Percentiles rank a stretch among this genome's conserved stretches.
These are phyloP conservation scores for Akanthomyces muscarius DNA, from an alignment of 2,329 filamentous ascomycete genomes.

Conservation along the genomic window DNA sequence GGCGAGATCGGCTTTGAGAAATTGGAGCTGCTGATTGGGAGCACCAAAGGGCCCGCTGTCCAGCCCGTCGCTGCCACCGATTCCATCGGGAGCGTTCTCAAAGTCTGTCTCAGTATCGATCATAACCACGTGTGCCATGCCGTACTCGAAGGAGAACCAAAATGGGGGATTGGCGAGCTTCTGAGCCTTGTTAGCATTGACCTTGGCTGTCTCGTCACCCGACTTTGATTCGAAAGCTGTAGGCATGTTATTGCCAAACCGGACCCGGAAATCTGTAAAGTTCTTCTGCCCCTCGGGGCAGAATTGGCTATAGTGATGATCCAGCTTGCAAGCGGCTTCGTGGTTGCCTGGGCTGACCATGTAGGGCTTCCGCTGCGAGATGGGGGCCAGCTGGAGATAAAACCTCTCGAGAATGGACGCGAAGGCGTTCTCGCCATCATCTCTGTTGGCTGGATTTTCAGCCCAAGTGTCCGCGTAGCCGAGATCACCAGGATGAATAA, in stretches of 20 bases:
- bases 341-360: conserved; percentile 47
- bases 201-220: conserved; percentile 38
- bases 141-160: conserved; percentile 28
- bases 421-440: conserved; percentile 47
- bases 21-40: conserved; percentile 47
- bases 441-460: conserved; percentile 40
- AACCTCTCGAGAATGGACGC: conserved; percentile 54
- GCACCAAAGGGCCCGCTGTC: conserved; percentile 48
- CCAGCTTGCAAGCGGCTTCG: conserved; percentile 46
- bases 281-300: conserved; percentile 54
- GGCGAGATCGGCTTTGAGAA: conserved; percentile 52
- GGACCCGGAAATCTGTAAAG: conserved; percentile 56
- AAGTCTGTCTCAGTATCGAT: conserved; percentile 34
- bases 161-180: conserved; percentile 28
- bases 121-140: conserved; percentile 28
- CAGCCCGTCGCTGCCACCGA: conserved; percentile 26
- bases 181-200: conserved; percentile 42
- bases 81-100: conserved; percentile 27
- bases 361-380: conserved; percentile 52
- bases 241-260: conserved; percentile 47
- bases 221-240: conserved; percentile 48
- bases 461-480: conserved; percentile 58
- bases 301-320: conserved; percentile 32
- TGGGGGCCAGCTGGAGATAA: conserved; percentile 38
- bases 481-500: conserved; percentile 52